phyloP scores from a whole-genome alignment of 768 basidiomycete species.

The Neoboletus brunneissimus region DNA sequence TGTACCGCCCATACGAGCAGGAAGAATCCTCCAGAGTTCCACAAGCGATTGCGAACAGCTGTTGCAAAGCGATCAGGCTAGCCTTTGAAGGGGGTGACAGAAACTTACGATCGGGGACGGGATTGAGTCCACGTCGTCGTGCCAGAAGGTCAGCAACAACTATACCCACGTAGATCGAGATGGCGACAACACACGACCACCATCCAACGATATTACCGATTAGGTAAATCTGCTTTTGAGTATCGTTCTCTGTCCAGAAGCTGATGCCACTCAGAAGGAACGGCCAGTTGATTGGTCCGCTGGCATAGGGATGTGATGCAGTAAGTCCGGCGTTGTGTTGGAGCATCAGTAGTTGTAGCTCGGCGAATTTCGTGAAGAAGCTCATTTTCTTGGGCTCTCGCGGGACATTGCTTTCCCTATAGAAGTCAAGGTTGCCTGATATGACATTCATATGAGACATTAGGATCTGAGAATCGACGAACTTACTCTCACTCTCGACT shows the following conservation, averaged over 20 bases:
- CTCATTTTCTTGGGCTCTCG: slow-evolving; percentile 79
- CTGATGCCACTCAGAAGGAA: slow-evolving; percentile 95
- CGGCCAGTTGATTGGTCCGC: slow-evolving; percentile 96
- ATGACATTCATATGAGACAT: slow-evolving; percentile 33
- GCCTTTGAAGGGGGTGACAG: not conserved
- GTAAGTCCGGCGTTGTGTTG: slow-evolving; percentile 99
- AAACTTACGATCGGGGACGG: slow-evolving; percentile 82
- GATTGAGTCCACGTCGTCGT: slow-evolving; percentile 77
- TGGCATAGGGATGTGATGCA: slow-evolving; percentile 96
- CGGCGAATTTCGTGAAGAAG: slow-evolving; percentile 93
- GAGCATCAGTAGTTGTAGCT: slow-evolving; percentile 92
- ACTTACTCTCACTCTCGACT: slow-evolving; percentile 66
- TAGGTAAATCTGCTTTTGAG: slow-evolving; percentile 91
- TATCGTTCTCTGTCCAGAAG: slow-evolving; percentile 91
- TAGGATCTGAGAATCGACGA: not conserved
- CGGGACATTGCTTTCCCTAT: slow-evolving; percentile 42
- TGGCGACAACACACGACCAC: slow-evolving; percentile 87
- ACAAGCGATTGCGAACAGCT: slow-evolving; percentile 92
- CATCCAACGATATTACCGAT: slow-evolving; percentile 93
- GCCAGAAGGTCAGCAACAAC: slow-evolving; percentile 88
- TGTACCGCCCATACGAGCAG: slow-evolving; percentile 91
- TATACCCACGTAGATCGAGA: slow-evolving; percentile 88
- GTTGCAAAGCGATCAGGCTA: slow-evolving; percentile 5
- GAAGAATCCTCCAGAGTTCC: slow-evolving; percentile 97
- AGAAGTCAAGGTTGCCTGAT: slow-evolving; percentile 52